Conservation (phyloP, 768 basidiomycete species). For the Lentinula sp. region DNA sequence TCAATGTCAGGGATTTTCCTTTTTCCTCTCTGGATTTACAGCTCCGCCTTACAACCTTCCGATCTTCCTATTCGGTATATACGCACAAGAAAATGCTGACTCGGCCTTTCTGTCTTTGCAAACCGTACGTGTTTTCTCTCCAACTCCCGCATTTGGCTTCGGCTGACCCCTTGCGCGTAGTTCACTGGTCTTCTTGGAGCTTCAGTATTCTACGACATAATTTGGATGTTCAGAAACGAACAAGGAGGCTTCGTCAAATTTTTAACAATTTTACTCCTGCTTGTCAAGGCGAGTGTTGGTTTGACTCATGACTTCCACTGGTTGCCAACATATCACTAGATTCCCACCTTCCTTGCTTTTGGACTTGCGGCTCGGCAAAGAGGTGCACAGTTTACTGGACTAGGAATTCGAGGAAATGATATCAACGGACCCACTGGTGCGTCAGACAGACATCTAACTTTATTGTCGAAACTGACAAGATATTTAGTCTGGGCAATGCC, state of each 20-base stretch:
- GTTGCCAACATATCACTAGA: conserved; percentile 23
- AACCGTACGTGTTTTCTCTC: conserved; percentile 33
- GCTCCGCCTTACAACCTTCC: conserved; percentile 74
- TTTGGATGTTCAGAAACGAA: conserved; percentile 57
- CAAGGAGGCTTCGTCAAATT: conserved; percentile 53
- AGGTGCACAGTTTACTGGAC: conserved; percentile 47
- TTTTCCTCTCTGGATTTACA: conserved; percentile 41
- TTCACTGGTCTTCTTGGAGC: conserved; percentile 57
- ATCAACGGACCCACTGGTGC: conserved; percentile 52
- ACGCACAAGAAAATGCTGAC: conserved; percentile 67
- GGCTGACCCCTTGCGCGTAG: conserved; percentile 26
- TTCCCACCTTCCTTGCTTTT: conserved; percentile 56
- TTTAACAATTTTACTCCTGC: conserved; percentile 45
- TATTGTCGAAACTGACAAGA: conserved; percentile 4
- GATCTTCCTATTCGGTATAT: conserved; percentile 73
- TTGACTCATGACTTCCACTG: too few relatives aligned
- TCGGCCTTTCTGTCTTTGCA: conserved; percentile 53
- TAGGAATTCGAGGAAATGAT: conserved; percentile 40
- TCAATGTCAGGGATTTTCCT: conserved; percentile 49
- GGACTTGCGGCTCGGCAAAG: conserved; percentile 48
- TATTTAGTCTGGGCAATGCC: conserved; percentile 72
- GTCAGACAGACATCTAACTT: conserved; percentile 5
- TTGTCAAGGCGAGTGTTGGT: conserved; percentile 45
- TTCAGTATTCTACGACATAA: conserved; percentile 63
- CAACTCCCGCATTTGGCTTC: background rate